Evolutionary conservation across 1,284 basidiomycete species (phyloP), one percentile per base, ranked within the genome.

Genomic region (Ustilago crameri): DNA sequence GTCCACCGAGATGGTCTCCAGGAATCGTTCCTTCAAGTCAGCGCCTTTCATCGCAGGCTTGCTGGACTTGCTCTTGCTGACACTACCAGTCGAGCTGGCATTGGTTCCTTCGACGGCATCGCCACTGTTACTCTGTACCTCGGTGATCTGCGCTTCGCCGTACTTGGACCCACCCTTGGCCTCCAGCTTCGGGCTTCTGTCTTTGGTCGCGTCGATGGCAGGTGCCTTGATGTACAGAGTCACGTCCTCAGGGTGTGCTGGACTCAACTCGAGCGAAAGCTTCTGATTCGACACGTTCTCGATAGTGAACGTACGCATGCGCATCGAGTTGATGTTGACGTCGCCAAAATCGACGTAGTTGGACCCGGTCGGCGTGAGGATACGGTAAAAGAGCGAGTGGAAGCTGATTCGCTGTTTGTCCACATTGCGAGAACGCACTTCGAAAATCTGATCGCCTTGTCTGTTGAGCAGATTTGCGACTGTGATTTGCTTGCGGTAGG

Each of bases 301-400:
- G 46, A 87, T 84, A 24, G 82, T 80, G 20, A 87, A 84, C 0
- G 84, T 85, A 18, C 86, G 83, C 49, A 86, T 78, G 2, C 85
- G 78, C 15, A 84, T 80, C 34, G 84, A 84, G 76, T 86, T 85
- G 81, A 87, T 85, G 53, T 86, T 83, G 44, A 86, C 86, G 26
- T 84, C 84, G 34, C 85, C 86, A 74, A 87, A 87, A 59, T 87
- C 86, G 53, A 86, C 72, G 59, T 85, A 86, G 78, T 87, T 87
- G 55, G 84, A 82, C 9, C 86, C 86, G 15, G 84, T 83, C 2
- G 85, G 85, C 12, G 86, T 87, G 44, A 86, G 81, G 56, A 87
- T 86, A n/a, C 85, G 84, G 74, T 87, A 87, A 41, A 86, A 84
- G 59, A 86, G 84, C 24, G 86, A 86, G 66, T 87, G 86, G 50